These are phyloP conservation scores for Blastocladiella britannica DNA, from an alignment of 192 early-diverging fungal genomes.

Conservation along the genomic window DNA sequence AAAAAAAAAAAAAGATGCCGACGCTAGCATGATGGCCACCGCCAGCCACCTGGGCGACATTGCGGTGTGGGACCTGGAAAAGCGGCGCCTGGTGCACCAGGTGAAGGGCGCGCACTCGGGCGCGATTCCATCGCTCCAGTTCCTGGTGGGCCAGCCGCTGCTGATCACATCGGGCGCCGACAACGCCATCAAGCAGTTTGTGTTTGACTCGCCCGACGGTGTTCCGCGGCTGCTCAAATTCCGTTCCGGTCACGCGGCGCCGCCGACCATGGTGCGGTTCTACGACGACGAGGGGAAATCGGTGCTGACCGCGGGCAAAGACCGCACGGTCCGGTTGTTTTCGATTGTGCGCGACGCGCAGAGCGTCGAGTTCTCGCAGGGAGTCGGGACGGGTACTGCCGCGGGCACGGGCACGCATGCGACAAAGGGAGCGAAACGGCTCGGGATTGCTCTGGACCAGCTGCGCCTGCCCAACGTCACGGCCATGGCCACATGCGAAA, in stretches of 20 bases:
- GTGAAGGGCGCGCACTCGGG: constrained; percentile 74
- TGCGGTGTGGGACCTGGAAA: constrained; percentile 77
- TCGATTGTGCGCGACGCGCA: constrained; percentile 67
- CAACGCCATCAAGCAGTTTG: constrained; percentile 90
- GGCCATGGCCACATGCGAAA: constrained; percentile 45
- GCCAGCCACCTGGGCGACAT: constrained; percentile 72
- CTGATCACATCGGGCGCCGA: constrained; percentile 70
- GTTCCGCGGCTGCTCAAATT: constrained; percentile 59
- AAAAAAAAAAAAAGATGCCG: too few species aligned
- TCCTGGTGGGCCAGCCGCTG: constrained; percentile 64
- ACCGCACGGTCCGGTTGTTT: constrained; percentile 63
- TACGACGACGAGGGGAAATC: constrained; percentile 48
- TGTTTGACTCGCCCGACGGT: constrained; percentile 72
- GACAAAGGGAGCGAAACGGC: constrained; percentile 27
- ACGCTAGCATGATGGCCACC: constrained; percentile 70
- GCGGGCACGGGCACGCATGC: constrained; percentile 4
- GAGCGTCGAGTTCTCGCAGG: constrained; percentile 70
- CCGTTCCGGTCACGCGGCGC: constrained; percentile 65
- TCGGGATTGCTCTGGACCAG: constrained; percentile 33
- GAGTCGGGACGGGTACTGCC: constrained; percentile 1
- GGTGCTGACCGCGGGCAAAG: constrained; percentile 64
- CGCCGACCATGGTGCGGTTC: constrained; percentile 60
- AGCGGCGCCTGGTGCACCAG: constrained; percentile 47
- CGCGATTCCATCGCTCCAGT: constrained; percentile 49
- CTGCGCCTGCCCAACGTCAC: constrained; percentile 53